Base-by-base conservation (phyloP, 148 eudicot species). In the Amaranthus palmeri region DNA sequence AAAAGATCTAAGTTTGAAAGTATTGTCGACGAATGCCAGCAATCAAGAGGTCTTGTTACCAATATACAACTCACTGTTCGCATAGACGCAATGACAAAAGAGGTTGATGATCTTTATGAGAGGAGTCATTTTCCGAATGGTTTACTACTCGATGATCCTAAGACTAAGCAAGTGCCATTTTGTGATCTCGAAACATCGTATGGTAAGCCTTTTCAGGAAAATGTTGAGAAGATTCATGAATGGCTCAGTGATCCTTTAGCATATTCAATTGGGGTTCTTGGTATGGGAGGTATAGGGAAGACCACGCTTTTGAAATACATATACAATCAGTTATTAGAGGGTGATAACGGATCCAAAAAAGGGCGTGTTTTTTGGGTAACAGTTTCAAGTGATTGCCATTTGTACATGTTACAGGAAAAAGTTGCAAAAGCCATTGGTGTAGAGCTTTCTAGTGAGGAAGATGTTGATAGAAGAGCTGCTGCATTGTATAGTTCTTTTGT, bases 241-340 rank as follows among this genome's bases (percentile, higher is more conserved):
- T 74, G 71, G 71, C 40, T 74, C 7, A 25, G 2, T 17, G n/a
- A 47, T 12, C 11, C 10, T 6, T 25, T 25, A 25, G 18, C 13
- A 3, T 57, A 8, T 18, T 7, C 67, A 10, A 10, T 74, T 36
- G 77, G 77, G 6, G 65, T 74, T 8, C 67, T 8, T 42, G 74
- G 67, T 6, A 77, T 72, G 80, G 75, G 79, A 10, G 74, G 79
- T n/a, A 54, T 69, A 11, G 74, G 79, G n/a, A 76, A 76, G 48
- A 76, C 79, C 5, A 65, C 74, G 10, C 41, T 76, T 0, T 36
- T 65, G 54, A 65, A 8, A 14, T 12, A 49, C 44, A 41, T 76
- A 13, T 53, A 76, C 13, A 63, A 72, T 44, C 2, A 52, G 45
- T 54, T 73, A n/a, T 11, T 53, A 25, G 0, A 25, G 25, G 36